Evolutionary conservation across 2,329 filamentous ascomycete genomes (phyloP), one percentile per base, ranked within the genome.

Genomic region (Cercospora zeina): DNA sequence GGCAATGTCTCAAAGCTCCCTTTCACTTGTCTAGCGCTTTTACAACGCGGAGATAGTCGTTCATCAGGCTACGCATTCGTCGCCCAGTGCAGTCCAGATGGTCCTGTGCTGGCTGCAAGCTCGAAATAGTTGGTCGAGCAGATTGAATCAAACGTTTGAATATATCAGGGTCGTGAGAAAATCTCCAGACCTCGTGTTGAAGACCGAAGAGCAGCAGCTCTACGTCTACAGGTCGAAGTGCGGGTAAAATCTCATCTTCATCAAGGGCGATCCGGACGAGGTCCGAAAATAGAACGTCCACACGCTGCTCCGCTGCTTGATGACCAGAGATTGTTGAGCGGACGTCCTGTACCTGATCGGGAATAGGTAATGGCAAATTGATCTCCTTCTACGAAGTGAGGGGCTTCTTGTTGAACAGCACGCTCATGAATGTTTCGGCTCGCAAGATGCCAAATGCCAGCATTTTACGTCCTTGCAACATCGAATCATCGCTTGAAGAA

Each of bases 81-180:
- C 47, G 1, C 30, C 14, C 21, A 31, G 47, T 50, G 47, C 47
- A 50, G 47, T 50, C 47, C 21, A 50, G 47, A 30, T 30, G 47
- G 11, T 49, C 45, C 21, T 14, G 45, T 16, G 45, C 10, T 49
- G 45, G 13, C 2, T 6, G 2, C 2, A 13, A 10, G 10, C 19
- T 21, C 19, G 27, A 3, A 2, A 16, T 5, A 6, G 45, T 14
- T 30, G 47, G 21, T 24, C 21, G 27, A 14, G 27, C 24, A 19
- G 5, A 8, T 6, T 31, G 27, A 1, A 42, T 66, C 33, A 66
- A 36, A 8, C 64, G 47, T 54, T 63, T 61, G 50, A 65, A 67
- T 9, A 65, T 55, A 4, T 62, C 62, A 14, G 62, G 61, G 13
- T 67, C 65, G n/a, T 67, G 65, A n/a, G 62, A 62, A 54, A 65